Conservation (phyloP, 2,329 filamentous ascomycete genomes). For the Colletotrichum sojae region DNA sequence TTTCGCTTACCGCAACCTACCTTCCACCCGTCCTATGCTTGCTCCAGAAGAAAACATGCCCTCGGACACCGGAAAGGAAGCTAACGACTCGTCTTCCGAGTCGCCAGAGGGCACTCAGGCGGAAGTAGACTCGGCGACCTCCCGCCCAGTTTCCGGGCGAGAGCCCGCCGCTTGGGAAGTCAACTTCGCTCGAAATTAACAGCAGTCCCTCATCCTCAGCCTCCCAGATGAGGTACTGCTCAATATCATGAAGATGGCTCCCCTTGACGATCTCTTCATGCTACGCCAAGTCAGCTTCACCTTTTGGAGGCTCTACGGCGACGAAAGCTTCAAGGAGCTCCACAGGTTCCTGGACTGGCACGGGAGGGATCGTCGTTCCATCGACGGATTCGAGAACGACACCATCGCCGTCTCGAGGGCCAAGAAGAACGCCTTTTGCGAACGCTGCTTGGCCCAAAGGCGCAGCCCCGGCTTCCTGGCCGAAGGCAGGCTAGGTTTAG, state of each 20-base stretch:
- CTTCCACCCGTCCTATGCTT: no score
- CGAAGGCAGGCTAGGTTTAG: no score
- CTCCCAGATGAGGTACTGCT: slow-evolving; percentile 7
- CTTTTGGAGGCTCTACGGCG: slow-evolving; percentile 3
- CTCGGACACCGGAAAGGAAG: no score
- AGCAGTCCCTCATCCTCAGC: not conserved
- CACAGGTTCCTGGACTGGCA: not conserved
- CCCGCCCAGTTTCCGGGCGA: no score
- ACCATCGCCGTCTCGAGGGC: not conserved
- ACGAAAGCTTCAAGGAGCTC: not conserved
- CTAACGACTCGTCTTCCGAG: no score
- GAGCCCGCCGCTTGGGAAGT: not conserved
- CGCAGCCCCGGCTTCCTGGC: no score
- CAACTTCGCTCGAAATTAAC: not conserved
- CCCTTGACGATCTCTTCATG: not conserved
- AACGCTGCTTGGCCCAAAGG: not conserved
- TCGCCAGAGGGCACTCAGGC: no score
- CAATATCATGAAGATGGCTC: not conserved
- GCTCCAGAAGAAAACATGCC: no score
- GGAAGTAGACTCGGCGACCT: no score
- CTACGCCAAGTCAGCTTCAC: not conserved
- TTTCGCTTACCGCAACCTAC: no score
- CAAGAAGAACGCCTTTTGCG: not conserved
- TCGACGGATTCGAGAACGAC: not conserved
- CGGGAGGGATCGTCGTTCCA: no score